phyloP scores from a whole-genome alignment of 176 grass and related monocot species.

The Oryza glumipatula region DNA sequence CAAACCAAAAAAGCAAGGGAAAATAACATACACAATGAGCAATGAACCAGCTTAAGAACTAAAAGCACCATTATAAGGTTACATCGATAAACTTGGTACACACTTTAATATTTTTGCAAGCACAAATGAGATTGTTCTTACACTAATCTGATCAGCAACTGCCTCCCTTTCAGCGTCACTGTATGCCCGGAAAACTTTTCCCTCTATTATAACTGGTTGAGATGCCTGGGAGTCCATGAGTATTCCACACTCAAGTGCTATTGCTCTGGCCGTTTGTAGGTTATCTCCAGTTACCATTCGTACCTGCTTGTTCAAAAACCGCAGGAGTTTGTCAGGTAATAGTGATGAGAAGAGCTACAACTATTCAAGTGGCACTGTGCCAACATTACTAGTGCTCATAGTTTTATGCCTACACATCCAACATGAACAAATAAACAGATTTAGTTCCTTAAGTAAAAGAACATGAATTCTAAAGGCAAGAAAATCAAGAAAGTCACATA shows the following conservation, averaged over 20 bases:
- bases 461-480: not conserved
- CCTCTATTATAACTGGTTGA: slow-evolving; percentile 66
- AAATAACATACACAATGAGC: slow-evolving; percentile 23
- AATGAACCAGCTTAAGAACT: slow-evolving; percentile 19
- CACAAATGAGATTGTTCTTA: slow-evolving; percentile 50
- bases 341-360: slow-evolving; percentile 19
- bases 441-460: slow-evolving; percentile 30
- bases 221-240: slow-evolving; percentile 44
- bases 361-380: not conserved
- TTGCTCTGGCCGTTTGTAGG: slow-evolving; percentile 87
- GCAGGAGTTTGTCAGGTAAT: slow-evolving; percentile 6
- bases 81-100: slow-evolving; percentile 10
- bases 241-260: slow-evolving; percentile 97
- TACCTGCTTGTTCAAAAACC: slow-evolving; percentile 59
- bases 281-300: slow-evolving; percentile 99
- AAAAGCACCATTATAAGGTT: not conserved
- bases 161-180: slow-evolving; percentile 50
- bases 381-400: not conserved
- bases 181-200: slow-evolving; percentile 73
- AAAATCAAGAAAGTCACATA: not conserved
- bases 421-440: slow-evolving; percentile 21
- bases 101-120: slow-evolving; percentile 15
- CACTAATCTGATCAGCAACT: slow-evolving; percentile 62
- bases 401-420: slow-evolving; percentile 8
- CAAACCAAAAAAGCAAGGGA: slow-evolving; percentile 5